Percentiles rank a stretch among this genome's conserved stretches.
Conservation (phyloP, 2,329 filamentous ascomycete genomes). For the Sordariomycetes sp. region DNA sequence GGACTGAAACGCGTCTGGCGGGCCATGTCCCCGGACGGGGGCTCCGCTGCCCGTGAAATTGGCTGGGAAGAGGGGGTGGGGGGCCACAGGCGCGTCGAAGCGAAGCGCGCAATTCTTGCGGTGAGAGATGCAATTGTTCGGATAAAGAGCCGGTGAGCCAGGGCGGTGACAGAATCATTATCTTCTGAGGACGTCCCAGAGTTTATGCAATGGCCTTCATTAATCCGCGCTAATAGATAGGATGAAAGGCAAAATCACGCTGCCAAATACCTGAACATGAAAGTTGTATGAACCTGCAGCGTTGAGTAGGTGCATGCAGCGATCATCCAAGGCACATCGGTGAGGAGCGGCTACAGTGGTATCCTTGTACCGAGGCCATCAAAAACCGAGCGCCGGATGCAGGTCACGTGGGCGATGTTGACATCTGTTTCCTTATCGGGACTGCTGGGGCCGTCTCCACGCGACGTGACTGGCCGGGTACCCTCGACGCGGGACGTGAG, state of each 20-base stretch:
- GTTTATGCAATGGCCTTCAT: background rate
- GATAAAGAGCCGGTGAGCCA: background rate
- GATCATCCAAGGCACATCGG: background rate
- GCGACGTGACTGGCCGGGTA: slow-evolving; percentile 6
- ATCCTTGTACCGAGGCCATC: background rate
- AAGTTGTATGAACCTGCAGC: background rate
- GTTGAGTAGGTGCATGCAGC: background rate
- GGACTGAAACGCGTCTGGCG: background rate
- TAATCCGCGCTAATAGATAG: background rate
- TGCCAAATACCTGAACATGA: background rate
- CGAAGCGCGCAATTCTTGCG: background rate
- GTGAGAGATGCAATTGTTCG: background rate
- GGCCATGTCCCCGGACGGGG: background rate
- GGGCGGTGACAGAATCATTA: background rate
- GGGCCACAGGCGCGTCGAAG: background rate
- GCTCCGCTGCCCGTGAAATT: background rate
- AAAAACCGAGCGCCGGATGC: background rate
- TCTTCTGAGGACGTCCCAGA: background rate
- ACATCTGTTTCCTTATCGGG: slow-evolving; percentile 19
- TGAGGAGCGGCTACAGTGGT: background rate
- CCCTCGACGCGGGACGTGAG: background rate
- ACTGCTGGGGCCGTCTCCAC: slow-evolving; percentile 6
- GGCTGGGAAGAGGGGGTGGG: background rate
- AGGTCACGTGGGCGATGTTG: slow-evolving; percentile 11
- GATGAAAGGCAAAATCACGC: background rate